Conservation (phyloP, 108 stramenopile genomes). For the Skeletonema marinoi region DNA sequence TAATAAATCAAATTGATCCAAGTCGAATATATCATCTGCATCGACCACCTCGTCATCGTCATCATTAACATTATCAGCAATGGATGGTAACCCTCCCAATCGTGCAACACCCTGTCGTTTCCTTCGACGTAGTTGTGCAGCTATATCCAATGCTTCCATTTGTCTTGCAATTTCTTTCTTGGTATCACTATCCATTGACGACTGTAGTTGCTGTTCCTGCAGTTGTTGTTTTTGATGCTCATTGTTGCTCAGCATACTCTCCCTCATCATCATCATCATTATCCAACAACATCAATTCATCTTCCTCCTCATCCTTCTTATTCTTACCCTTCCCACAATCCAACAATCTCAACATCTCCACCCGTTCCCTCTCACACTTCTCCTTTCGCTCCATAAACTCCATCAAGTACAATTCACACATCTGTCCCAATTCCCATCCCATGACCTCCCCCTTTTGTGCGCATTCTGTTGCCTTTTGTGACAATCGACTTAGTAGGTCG, state of each 20-base stretch:
- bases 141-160: slow-evolving; percentile 48
- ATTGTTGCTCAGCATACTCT: slow-evolving; percentile 1
- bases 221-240: not conserved
- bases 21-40: not conserved
- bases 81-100: slow-evolving; percentile 1
- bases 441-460: slow-evolving; percentile 64
- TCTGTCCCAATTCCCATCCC: slow-evolving; percentile 77
- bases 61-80: slow-evolving; percentile 15
- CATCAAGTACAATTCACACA: slow-evolving; percentile 73
- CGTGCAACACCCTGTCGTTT: not conserved
- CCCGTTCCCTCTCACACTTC: slow-evolving; percentile 13
- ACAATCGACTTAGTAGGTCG: slow-evolving; percentile 42
- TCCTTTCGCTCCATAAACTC: slow-evolving; percentile 41
- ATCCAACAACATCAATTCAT: not conserved
- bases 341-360: slow-evolving; percentile 26
- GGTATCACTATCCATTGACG: slow-evolving; percentile 34
- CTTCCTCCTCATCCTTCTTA: slow-evolving; percentile 22
- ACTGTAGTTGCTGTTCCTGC: not conserved
- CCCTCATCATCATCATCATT: slow-evolving; percentile 12
- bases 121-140: slow-evolving; percentile 24
- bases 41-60: slow-evolving; percentile 29
- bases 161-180: slow-evolving; percentile 53
- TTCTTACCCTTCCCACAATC: slow-evolving; percentile 11
- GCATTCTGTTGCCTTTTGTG: slow-evolving; percentile 54
- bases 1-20: not conserved